Percentiles rank a stretch among this genome's conserved stretches.
Conservation (phyloP, 305 asterid species). For the Fraxinus angustifolia region DNA sequence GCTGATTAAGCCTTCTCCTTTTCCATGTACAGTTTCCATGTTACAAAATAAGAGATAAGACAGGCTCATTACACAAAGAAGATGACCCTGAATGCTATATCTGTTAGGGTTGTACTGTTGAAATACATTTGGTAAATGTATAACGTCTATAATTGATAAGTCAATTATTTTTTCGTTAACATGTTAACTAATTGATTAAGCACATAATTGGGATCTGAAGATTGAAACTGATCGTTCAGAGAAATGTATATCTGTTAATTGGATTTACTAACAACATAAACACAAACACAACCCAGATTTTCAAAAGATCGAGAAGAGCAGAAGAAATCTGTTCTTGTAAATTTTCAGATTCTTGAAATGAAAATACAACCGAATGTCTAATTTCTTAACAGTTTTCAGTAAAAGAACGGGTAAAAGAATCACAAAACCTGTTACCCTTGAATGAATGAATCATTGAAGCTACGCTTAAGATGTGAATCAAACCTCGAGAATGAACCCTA, state of each 20-base stretch:
- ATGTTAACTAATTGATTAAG: neutral
- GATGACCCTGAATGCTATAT: neutral
- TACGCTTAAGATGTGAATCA: neutral
- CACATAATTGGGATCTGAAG: neutral
- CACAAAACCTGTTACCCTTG: neutral
- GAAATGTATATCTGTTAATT: neutral
- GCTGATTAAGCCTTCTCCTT: neutral
- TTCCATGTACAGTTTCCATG: neutral
- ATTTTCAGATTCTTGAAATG: neutral
- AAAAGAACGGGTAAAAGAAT: neutral
- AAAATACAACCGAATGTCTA: neutral
- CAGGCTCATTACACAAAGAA: neutral
- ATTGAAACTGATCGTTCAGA: neutral
- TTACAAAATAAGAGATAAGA: neutral
- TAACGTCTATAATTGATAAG: neutral
- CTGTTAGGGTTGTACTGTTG: neutral
- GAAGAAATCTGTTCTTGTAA: neutral
- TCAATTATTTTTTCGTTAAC: neutral
- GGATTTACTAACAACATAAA: neutral
- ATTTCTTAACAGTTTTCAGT: neutral
- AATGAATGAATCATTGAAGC: neutral
- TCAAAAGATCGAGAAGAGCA: neutral
- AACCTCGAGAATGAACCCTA: neutral
- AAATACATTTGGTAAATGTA: neutral
- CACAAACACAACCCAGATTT: neutral